Base-by-base conservation (phyloP, 148 eudicot genomes). In the Bassia scoparia region DNA sequence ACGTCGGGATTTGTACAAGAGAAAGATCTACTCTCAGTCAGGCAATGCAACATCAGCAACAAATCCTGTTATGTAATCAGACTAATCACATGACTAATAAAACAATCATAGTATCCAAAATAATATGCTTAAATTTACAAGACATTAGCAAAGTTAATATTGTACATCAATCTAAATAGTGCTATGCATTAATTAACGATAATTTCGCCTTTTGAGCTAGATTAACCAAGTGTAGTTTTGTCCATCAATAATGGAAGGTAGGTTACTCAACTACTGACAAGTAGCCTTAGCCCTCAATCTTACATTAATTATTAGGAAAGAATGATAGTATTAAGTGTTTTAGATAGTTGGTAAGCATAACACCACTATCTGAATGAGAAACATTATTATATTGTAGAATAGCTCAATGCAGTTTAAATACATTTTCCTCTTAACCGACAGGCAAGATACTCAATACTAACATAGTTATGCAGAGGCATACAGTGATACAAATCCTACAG, bases 141-240 rank as follows among this genome's bases (percentile, higher is more conserved):
- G 20, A 69, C 65, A 74, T 60, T 69, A 43, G 64, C 68, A 74
- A 74, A 66, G 43, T 38, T 33, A 71, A n/a, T 46, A 68, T 69
- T 68, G 26, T 34, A 65, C 37, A 69, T 73, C 46, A 37, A 63
- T 59, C 46, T 62, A 64, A 44, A 66, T 72, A 59, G 76, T 67
- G 76, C 68, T 29, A 48, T 72, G 71, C 30, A 70, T 41, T 66
- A 14, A 71, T 67, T 65, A 54, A 43, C 78, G 73, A 49, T 56
- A 70, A 55, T 77, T 63, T 74, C 56, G 79, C 70, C 65, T 81
- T 77, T 78, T 74, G 53, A 65, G 53, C 67, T 33, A 65, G 58
- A 54, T 13, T 78, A 66, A 66, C 34, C 52, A 35, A 60, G 34
- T 65, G 31, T 66, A 43, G 49, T 43, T 33, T 78, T 66, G 59